Evolutionary conservation across 2,329 filamentous ascomycete genomes (phyloP), one percentile per base, ranked within the genome.

Genomic region (Nectriaceae sp.): DNA sequence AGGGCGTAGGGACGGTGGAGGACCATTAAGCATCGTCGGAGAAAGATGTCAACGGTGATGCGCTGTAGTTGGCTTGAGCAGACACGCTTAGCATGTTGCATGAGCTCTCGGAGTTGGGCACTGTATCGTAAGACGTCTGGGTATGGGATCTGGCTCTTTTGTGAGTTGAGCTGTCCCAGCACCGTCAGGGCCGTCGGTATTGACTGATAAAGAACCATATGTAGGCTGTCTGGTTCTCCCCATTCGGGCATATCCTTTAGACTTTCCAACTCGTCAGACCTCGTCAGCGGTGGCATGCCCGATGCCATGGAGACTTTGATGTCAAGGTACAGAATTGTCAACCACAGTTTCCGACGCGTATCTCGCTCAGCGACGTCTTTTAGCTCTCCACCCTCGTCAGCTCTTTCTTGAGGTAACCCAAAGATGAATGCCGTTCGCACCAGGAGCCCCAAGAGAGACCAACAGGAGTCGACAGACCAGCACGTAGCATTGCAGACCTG

Each of bases 401-500:
- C 50, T 11, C 50, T 52, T 20, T 67, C 65, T 22, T 68, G 65
- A 1, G 67, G 66, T n/a, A 70, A 50, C 6, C 66, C 67, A 40
- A 64, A 65, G 39, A 68, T 68, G 46, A 68, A 66, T 15, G 65
- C 61, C 2, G 65, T 59, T 29, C 67, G 64, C 1, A 70, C 62
- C n/a, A 69, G 52, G 38, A 69, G 40, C 3, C 68, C 68, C 4
- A 68, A 52, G 2, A 70, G 57, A 3, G 66, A 66, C 65, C 66
- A 70, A 37, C 63, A 67, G 3, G 68, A 69, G 45, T 70, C 68
- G 2, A 66, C 60, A 3, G 66, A 62, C 68, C 68, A 70, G 46
- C 67, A 70, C 0, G 66, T 70, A 11, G 67, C 63, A 46, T 70
- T 70, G 55, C 66, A 69, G 6, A 68, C 59, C 37, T 68, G 64